Evolutionary conservation across 176 grass and related monocot species (phyloP).

Genomic region (Phyllostachys edulis): DNA sequence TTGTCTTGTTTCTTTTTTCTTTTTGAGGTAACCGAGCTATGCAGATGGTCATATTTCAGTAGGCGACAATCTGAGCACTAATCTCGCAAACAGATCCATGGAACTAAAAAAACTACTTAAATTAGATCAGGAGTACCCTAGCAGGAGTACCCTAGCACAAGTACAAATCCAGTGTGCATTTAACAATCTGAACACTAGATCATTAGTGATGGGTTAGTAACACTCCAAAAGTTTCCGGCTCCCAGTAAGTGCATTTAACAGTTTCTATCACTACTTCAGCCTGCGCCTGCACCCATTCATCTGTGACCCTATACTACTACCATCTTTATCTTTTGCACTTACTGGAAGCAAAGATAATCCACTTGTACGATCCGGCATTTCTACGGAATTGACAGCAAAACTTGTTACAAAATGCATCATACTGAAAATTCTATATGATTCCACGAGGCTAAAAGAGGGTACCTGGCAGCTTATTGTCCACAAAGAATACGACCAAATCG

Average conservation of each 20-base stretch:
- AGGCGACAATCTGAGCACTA: background rate
- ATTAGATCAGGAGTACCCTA: background rate
- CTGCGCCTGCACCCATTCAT: background rate
- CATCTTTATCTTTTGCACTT: slow-evolving; percentile 71
- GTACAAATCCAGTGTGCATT: background rate
- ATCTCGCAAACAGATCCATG: slow-evolving; percentile 1
- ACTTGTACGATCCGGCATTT: slow-evolving; percentile 87
- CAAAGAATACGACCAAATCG: slow-evolving; percentile 85
- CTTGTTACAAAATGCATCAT: background rate
- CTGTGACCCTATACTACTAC: background rate
- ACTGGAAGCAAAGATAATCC: slow-evolving; percentile 73
- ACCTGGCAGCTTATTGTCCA: slow-evolving; percentile 92
- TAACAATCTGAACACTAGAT: slow-evolving; percentile 3
- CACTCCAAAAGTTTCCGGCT: slow-evolving; percentile 10
- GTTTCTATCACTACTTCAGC: slow-evolving; percentile 4
- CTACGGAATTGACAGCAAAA: slow-evolving; percentile 36
- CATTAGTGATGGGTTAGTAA: background rate
- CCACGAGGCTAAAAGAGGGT: background rate
- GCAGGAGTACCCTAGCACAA: background rate
- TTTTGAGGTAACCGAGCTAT: background rate
- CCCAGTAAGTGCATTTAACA: no score
- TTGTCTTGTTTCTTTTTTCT: no score
- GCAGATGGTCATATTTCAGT: background rate
- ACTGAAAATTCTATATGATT: background rate
- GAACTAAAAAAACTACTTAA: background rate